phyloP scores from a whole-genome alignment of 169 alveolate genomes.

The Amoebophrya sp. region DNA sequence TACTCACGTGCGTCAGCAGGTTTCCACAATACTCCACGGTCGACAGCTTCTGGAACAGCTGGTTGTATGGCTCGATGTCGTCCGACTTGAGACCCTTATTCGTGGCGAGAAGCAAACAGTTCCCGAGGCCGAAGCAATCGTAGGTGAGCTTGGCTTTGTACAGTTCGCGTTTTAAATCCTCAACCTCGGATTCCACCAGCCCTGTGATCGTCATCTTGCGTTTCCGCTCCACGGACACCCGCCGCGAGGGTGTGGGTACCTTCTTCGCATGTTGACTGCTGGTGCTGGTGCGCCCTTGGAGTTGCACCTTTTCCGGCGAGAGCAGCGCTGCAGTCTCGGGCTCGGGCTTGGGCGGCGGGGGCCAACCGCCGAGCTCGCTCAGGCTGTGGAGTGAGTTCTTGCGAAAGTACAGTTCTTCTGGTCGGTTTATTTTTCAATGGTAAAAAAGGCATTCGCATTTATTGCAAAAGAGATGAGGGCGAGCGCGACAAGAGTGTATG shows the following conservation, averaged over 20 bases:
- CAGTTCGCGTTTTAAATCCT: background rate
- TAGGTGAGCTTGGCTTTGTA: background rate
- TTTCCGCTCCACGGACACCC: too few species aligned
- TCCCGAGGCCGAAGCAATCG: background rate
- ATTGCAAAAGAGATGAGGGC: too few species aligned
- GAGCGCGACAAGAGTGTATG: too few species aligned
- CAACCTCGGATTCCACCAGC: background rate
- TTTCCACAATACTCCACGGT: background rate
- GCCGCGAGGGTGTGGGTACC: too few species aligned
- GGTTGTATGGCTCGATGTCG: background rate
- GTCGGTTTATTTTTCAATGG: too few species aligned
- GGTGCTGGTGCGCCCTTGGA: background rate
- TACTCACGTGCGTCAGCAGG: background rate
- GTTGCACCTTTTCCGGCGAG: background rate
- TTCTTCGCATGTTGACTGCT: background rate
- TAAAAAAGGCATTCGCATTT: too few species aligned
- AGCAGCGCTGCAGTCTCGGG: background rate
- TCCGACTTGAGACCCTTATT: background rate
- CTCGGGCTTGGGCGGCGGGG: background rate
- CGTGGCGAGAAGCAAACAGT: background rate
- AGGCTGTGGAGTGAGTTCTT: too few species aligned
- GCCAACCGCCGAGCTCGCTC: background rate
- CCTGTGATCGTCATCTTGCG: background rate
- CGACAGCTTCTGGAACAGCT: background rate
- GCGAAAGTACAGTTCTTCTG: too few species aligned